A percentile compares a stretch with the other conserved stretches of the same genome.
Conservation (phyloP, 768 basidiomycete species). For the Amanita pallidorosea region DNA sequence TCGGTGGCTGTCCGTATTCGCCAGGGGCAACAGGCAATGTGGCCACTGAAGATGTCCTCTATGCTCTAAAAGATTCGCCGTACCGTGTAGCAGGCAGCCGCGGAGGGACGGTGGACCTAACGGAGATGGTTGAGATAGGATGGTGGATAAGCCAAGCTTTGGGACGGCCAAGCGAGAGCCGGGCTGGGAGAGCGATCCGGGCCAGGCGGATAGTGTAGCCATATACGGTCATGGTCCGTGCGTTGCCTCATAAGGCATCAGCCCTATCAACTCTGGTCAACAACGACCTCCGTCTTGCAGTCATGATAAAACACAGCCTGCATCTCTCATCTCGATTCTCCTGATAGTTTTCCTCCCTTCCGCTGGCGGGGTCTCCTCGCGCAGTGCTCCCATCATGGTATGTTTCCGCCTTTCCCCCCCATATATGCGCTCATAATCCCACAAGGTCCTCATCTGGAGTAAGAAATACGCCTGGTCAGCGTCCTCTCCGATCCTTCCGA, state of each 20-base stretch:
- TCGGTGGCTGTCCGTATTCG: conserved; percentile 94
- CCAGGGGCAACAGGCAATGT: conserved; percentile 95
- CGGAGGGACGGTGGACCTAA: conserved; percentile 42
- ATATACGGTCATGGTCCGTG: conserved; percentile 23
- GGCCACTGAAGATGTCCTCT: conserved; percentile 86
- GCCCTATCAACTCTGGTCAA: conserved; percentile 45
- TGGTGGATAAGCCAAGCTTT: conserved; percentile 72
- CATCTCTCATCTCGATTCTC: conserved; percentile 17
- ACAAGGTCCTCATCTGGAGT: conserved; percentile 59
- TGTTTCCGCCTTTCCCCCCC: conserved; percentile 6
- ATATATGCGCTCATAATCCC: conserved; percentile 6
- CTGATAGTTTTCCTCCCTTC: conserved; percentile 46
- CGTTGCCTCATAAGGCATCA: conserved; percentile 25
- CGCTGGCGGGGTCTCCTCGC: conserved; percentile 43
- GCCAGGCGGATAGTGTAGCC: conserved; percentile 18
- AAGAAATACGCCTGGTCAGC: conserved; percentile 79
- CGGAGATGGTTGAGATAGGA: conserved; percentile 64
- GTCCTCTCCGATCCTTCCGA: background rate
- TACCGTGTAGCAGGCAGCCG: conserved; percentile 40
- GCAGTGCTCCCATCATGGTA: conserved; percentile 32
- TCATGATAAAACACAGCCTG: conserved; percentile 35
- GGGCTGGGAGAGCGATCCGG: conserved; percentile 64
- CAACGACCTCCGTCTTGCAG: conserved; percentile 24
- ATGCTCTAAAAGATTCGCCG: conserved; percentile 60
- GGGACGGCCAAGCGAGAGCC: conserved; percentile 58